phyloP scores from a whole-genome alignment of 2,329 filamentous ascomycete species.

The Zymoseptoria ardabiliae region DNA sequence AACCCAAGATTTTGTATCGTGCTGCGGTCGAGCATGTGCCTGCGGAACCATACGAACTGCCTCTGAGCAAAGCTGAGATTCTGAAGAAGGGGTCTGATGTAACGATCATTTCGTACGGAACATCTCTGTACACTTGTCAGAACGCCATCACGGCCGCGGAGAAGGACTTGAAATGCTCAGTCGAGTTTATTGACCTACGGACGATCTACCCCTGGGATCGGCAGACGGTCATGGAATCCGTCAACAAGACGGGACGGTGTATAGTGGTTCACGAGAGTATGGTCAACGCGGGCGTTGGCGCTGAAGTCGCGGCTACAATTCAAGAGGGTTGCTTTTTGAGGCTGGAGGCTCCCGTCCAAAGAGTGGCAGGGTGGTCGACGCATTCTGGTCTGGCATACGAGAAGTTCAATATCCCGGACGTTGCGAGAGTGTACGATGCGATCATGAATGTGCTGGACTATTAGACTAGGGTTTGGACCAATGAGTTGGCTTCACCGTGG shows the following conservation, averaged over 20 bases:
- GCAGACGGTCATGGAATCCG: constrained; percentile 69
- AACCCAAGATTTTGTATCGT: constrained; percentile 87
- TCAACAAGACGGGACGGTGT: constrained; percentile 77
- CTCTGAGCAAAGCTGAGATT: constrained; percentile 77
- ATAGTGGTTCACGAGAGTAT: constrained; percentile 89
- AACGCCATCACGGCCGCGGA: constrained; percentile 68
- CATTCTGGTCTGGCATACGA: constrained; percentile 76
- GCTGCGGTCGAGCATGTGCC: constrained; percentile 90
- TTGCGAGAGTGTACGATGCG: constrained; percentile 57
- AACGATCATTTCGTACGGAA: constrained; percentile 82
- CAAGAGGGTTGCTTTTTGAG: constrained; percentile 80
- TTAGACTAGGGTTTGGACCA: constrained; percentile 13
- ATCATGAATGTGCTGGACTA: constrained; percentile 43
- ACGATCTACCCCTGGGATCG: constrained; percentile 92
- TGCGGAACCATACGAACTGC: constrained; percentile 69
- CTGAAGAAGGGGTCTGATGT: constrained; percentile 72
- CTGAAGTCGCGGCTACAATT: constrained; percentile 80
- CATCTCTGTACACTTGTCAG: constrained; percentile 77
- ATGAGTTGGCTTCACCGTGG: background rate
- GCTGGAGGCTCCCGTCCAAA: constrained; percentile 75
- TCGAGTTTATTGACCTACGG: constrained; percentile 80
- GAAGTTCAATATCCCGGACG: constrained; percentile 65
- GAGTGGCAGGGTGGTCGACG: constrained; percentile 84
- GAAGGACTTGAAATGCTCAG: constrained; percentile 64
- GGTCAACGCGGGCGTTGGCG: constrained; percentile 82